Base-by-base conservation (phyloP, 768 basidiomycete genomes). In the Paxillus ammoniavirescens region DNA sequence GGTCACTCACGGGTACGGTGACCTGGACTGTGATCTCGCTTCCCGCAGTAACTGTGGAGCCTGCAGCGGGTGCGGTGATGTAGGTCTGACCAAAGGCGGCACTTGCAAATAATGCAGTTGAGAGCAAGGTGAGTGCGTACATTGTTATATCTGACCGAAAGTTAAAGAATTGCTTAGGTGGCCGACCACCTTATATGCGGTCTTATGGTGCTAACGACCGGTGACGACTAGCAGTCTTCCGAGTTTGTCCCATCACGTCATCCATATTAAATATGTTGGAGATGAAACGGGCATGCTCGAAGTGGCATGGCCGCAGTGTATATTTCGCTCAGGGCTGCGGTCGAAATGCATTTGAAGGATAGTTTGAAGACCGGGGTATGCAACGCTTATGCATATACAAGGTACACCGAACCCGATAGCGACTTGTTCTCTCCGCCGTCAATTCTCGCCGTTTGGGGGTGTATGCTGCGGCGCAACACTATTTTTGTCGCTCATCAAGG, bases 11-110 rank as follows among this genome's bases (percentile, higher is more conserved):
- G 2, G 73, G 73, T 47, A 70, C 65, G 48, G 74, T 74, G 13
- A 81, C 60, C 51, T 77, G 72, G 8, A 80, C 72, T 5, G 68
- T 73, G 48, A 79, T 42, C 14, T 64, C 60, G 4, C 61, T 57
- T 17, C 79, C 79, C n/a, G 72, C 63, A 3, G 46, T 41, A 12
- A 81, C 67, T 28, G 63, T 56, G 2, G 71, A 59, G 2, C 72
- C 73, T 8, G 55, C 36, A 9, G 33, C 35, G 38, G 55, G 55
- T 9, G 23, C 23, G 9, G 45, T 53, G 4, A 56, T 53, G 36
- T 3, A 23, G 13, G 40, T 42, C 37, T 52, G 50, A 5, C 17
- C 50, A n/a, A 37, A 40, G 31, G 42, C 42, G 9, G 14, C 35
- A 33, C 42, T 26, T 28, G 50, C 50, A 17, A 52, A 31, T 8